Conservation (phyloP, 805 yeast species). For the Candida insectorum region DNA sequence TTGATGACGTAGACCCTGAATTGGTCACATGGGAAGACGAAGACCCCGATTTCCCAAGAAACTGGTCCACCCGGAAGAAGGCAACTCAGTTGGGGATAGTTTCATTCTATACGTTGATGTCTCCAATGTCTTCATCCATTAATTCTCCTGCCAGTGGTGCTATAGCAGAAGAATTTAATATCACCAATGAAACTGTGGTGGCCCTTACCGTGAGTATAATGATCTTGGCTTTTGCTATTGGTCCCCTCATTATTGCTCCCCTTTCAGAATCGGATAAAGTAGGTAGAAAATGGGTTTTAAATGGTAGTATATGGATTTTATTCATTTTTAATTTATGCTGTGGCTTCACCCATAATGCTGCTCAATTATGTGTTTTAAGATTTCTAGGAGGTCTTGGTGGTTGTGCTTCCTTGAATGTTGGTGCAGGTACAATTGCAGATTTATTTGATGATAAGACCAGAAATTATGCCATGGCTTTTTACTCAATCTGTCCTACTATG, state of each 20-base stretch:
- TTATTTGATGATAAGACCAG: slow-evolving; percentile 30
- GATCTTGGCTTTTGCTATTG: slow-evolving; percentile 38
- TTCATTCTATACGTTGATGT: slow-evolving; percentile 33
- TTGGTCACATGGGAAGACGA: slow-evolving; percentile 31
- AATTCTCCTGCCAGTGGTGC: slow-evolving; percentile 32
- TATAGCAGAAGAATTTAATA: slow-evolving; percentile 27
- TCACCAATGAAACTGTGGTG: slow-evolving; percentile 19
- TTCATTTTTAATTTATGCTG: slow-evolving; percentile 34
- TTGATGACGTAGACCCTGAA: slow-evolving; percentile 32
- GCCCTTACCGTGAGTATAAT: slow-evolving; percentile 35
- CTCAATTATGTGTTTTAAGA: slow-evolving; percentile 30
- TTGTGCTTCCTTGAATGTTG: slow-evolving; percentile 36
- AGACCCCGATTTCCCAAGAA: slow-evolving; percentile 33
- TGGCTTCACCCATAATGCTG: slow-evolving; percentile 30
- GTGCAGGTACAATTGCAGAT: slow-evolving; percentile 39
- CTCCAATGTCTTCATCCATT: slow-evolving; percentile 42
- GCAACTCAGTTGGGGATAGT: slow-evolving; percentile 23
- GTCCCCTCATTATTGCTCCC: slow-evolving; percentile 39
- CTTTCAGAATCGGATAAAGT: slow-evolving; percentile 34
- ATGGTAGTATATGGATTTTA: slow-evolving; percentile 31
- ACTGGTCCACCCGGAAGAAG: slow-evolving; percentile 26
- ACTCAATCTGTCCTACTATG: slow-evolving; percentile 32
- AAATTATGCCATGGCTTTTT: slow-evolving; percentile 33
- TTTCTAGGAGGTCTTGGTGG: slow-evolving; percentile 37
- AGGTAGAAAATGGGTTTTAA: slow-evolving; percentile 33